Evolutionary conservation across 2,329 filamentous ascomycete genomes (phyloP).

Genomic region (Colletotrichum kahawae): DNA sequence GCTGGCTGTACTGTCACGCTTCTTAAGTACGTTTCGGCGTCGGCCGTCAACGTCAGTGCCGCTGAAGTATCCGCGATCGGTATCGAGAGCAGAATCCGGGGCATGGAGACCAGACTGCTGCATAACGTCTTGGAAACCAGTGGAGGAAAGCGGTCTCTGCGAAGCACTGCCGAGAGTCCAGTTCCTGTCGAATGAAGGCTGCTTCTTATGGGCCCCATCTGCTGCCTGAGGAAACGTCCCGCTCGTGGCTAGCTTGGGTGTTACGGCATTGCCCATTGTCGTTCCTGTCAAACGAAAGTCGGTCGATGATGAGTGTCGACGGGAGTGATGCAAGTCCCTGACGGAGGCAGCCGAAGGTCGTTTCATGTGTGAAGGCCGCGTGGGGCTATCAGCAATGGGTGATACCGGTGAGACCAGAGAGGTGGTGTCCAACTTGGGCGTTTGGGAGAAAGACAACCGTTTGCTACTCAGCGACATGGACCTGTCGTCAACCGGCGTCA

Average conservation of each 20-base stretch:
- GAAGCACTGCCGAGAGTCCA: conserved; percentile 67
- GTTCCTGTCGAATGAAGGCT: conserved; percentile 72
- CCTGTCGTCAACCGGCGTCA: conserved; percentile 46
- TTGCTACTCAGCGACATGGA: conserved; percentile 52
- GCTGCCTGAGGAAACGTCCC: conserved; percentile 45
- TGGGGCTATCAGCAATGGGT: conserved; percentile 49
- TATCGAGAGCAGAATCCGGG: conserved; percentile 60
- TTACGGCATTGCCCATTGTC: conserved; percentile 34
- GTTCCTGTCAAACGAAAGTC: conserved; percentile 63
- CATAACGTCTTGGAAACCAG: conserved; percentile 52
- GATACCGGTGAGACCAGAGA: conserved; percentile 46
- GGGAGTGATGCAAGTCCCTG: conserved; percentile 80
- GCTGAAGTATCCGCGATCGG: conserved; percentile 93
- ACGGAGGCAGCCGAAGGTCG: conserved; percentile 82
- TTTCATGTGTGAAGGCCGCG: conserved; percentile 55
- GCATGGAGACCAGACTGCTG: conserved; percentile 39
- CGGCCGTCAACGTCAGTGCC: conserved; percentile 82
- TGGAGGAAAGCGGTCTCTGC: conserved; percentile 56
- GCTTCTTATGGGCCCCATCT: conserved; percentile 61
- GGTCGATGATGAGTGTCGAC: conserved; percentile 81
- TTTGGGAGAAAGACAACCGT: conserved; percentile 55
- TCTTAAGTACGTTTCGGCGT: conserved; percentile 80
- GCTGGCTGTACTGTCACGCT: conserved; percentile 64
- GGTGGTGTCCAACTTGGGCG: conserved; percentile 53
- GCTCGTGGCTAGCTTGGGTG: conserved; percentile 48